Percentiles rank a stretch among this genome's conserved stretches.
phyloP scores from a whole-genome alignment of 371 early-diverging fungal species.

The Zopfochytrium polystomum region DNA sequence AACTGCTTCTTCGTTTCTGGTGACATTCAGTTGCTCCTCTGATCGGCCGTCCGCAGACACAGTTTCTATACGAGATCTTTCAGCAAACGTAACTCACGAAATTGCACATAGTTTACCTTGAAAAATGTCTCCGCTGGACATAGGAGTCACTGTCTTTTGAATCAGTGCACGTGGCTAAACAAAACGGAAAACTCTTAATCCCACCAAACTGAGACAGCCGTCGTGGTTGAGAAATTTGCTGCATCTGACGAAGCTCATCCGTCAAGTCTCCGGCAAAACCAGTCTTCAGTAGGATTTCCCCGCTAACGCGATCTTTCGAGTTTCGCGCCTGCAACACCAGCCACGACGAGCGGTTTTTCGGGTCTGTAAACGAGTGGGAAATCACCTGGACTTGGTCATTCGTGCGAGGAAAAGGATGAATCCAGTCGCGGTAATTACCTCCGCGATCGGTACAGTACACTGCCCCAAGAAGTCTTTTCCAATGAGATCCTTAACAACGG shows the following conservation, averaged over 20 bases:
- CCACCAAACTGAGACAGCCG: too few species aligned
- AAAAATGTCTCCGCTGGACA: too few species aligned
- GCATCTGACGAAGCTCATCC: constrained; percentile 25
- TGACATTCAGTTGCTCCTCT: too few species aligned
- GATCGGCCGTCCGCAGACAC: too few species aligned
- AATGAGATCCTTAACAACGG: constrained; percentile 38
- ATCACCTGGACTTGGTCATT: constrained; percentile 14
- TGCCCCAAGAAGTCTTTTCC: constrained; percentile 61
- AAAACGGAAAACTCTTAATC: too few species aligned
- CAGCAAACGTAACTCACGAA: too few species aligned
- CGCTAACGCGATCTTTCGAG: constrained; percentile 41
- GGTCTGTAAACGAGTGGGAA: constrained; percentile 26
- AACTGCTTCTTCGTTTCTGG: too few species aligned
- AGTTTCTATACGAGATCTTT: too few species aligned
- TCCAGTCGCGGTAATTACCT: constrained; percentile 32
- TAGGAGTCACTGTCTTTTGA: too few species aligned
- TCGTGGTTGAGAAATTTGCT: background rate
- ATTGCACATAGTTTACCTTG: too few species aligned
- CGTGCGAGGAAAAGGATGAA: background rate
- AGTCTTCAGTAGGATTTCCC: constrained; percentile 38
- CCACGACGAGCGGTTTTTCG: constrained; percentile 34
- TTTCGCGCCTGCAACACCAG: constrained; percentile 47
- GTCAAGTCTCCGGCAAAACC: constrained; percentile 37
- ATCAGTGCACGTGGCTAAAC: too few species aligned
- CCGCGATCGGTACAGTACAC: constrained; percentile 53